Percentiles rank a stretch among this genome's conserved stretches.
These are phyloP conservation scores for Colletotrichum sp. DNA, from an alignment of 2,329 filamentous ascomycete species.

Conservation along the genomic window DNA sequence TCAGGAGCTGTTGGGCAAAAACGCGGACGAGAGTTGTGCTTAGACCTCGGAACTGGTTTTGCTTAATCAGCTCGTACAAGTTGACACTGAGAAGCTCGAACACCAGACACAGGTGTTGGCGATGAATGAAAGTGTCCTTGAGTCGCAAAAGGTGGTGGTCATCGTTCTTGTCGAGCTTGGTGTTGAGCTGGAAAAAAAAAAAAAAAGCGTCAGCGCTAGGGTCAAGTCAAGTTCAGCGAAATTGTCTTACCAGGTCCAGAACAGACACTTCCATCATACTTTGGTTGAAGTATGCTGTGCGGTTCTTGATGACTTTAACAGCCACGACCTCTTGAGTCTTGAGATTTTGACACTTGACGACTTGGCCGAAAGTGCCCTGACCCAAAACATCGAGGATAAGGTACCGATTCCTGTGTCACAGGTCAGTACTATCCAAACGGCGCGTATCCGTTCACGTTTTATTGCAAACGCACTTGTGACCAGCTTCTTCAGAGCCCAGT, in stretches of 20 bases:
- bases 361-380: slow-evolving; percentile 97
- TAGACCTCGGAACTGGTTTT: slow-evolving; percentile 97
- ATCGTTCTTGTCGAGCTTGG: slow-evolving; percentile 98
- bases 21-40: slow-evolving; percentile 97
- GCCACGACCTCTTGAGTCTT: slow-evolving; percentile 98
- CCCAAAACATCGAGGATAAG: slow-evolving; percentile 96
- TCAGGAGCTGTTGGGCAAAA: slow-evolving; percentile 95
- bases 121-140: slow-evolving; percentile 98
- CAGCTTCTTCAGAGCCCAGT: slow-evolving; percentile 94
- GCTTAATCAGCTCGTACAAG: slow-evolving; percentile 97
- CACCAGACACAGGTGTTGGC: slow-evolving; percentile 94
- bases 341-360: slow-evolving; percentile 98
- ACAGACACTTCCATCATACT: slow-evolving; percentile 99
- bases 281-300: slow-evolving; percentile 99
- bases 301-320: slow-evolving; percentile 99
- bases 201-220: neutral
- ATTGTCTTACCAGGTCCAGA: slow-evolving; percentile 76
- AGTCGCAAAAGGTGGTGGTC: slow-evolving; percentile 94
- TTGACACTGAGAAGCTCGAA: slow-evolving; percentile 98
- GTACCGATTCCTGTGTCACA: slow-evolving; percentile 77
- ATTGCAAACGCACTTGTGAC: slow-evolving; percentile 77
- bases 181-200: slow-evolving; percentile 73
- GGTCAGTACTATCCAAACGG: slow-evolving; percentile 15
- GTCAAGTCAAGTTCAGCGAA: neutral
- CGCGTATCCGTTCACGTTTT: neutral